Evolutionary conservation across 768 basidiomycete genomes (phyloP).

Genomic region (Arthromyces matolae): DNA sequence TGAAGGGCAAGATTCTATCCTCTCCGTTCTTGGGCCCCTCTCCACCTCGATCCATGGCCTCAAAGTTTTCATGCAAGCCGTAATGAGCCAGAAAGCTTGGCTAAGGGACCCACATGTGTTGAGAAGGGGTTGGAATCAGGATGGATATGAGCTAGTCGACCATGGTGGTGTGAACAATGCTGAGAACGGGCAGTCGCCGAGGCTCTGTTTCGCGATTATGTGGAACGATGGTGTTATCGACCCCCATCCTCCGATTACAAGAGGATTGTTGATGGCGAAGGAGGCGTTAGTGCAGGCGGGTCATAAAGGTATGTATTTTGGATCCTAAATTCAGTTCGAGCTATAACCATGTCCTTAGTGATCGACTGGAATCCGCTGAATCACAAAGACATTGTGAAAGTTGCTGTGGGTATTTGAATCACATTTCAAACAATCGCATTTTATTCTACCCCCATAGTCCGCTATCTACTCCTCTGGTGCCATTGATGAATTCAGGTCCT

Average conservation of each 20-base stretch:
- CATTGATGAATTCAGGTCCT: slow-evolving; percentile 40
- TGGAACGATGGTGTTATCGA: slow-evolving; percentile 60
- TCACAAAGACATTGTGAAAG: slow-evolving; percentile 42
- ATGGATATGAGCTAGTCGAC: slow-evolving; percentile 55
- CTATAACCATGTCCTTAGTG: slow-evolving; percentile 34
- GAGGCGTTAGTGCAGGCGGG: slow-evolving; percentile 56
- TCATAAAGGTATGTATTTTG: slow-evolving; percentile 60
- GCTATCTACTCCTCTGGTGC: slow-evolving; percentile 46
- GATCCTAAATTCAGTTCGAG: no score
- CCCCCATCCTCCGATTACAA: slow-evolving; percentile 61
- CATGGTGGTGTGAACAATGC: slow-evolving; percentile 55
- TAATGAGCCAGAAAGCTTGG: slow-evolving; percentile 64
- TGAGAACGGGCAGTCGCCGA: no score
- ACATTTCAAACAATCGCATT: background rate
- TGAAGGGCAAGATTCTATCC: no score
- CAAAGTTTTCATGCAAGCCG: slow-evolving; percentile 60
- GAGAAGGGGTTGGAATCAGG: slow-evolving; percentile 58
- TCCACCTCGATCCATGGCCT: no score
- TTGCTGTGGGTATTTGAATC: slow-evolving; percentile 32
- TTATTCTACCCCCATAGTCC: slow-evolving; percentile 19
- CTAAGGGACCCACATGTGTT: slow-evolving; percentile 55
- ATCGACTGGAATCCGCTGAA: slow-evolving; percentile 64
- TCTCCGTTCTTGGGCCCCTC: no score
- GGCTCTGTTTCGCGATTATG: slow-evolving; percentile 56
- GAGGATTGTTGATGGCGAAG: slow-evolving; percentile 57